phyloP scores from a whole-genome alignment of 257 asterid species.

The Nicotiana knightiana region DNA sequence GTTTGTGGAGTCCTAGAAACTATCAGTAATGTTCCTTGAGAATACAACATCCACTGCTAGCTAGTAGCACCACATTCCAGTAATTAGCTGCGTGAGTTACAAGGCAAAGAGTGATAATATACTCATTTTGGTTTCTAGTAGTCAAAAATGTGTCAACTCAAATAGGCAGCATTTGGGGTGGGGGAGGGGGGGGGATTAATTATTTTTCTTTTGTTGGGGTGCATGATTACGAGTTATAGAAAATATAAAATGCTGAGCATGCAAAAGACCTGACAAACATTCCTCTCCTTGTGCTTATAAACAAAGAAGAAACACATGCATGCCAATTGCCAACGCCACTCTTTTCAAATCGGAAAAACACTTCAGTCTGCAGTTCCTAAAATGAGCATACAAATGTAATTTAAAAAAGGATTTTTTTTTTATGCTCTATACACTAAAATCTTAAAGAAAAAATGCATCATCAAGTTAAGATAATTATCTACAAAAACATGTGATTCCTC shows the following conservation, averaged over 20 bases:
- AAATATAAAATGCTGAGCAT: constrained; percentile 11
- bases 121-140: not conserved
- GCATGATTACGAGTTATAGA: not conserved
- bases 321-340: not conserved
- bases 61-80: not conserved
- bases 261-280: not conserved
- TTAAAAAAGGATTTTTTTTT: too few relatives aligned
- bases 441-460: too few relatives aligned
- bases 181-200: not conserved
- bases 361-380: not conserved
- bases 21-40: too few relatives aligned
- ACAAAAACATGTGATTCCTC: too few relatives aligned
- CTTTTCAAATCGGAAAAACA: not conserved
- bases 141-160: not conserved
- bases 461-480: too few relatives aligned
- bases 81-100: not conserved
- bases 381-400: not conserved
- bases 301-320: not conserved
- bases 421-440: too few relatives aligned
- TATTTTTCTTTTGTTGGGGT: not conserved
- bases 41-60: too few relatives aligned
- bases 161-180: not conserved
- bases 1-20: too few relatives aligned
- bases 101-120: not conserved
- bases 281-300: not conserved